These are phyloP conservation scores for Penicillium crystallinum DNA, from an alignment of 495 filamentous ascomycete genomes.

Conservation along the genomic window DNA sequence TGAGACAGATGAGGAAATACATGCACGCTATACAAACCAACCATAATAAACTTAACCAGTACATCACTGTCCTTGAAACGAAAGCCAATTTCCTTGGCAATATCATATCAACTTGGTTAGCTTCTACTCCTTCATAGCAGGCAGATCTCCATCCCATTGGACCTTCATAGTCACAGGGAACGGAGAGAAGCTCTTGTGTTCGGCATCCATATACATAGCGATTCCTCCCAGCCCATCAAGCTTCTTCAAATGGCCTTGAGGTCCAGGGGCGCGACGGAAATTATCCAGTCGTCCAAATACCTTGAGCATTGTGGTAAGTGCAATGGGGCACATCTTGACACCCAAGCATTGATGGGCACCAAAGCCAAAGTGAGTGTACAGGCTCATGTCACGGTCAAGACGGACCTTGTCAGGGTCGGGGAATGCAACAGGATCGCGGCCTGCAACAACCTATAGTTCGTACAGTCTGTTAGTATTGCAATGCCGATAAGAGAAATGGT, in stretches of 20 bases:
- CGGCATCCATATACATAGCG: constrained; percentile 63
- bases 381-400: constrained; percentile 56
- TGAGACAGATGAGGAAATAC: not conserved
- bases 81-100: not conserved
- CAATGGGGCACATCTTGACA: constrained; percentile 49
- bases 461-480: not conserved
- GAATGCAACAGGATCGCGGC: constrained; percentile 54
- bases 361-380: constrained; percentile 60
- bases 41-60: not conserved
- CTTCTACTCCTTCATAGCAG: constrained; percentile 7
- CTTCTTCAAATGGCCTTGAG: constrained; percentile 65
- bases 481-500: not conserved
- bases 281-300: constrained; percentile 48
- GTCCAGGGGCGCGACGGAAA: constrained; percentile 57
- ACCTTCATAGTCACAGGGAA: constrained; percentile 63
- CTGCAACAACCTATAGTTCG: constrained; percentile 38
- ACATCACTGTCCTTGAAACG: not conserved
- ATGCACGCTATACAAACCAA: not conserved
- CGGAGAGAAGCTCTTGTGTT: constrained; percentile 63
- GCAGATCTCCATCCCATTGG: constrained; percentile 43
- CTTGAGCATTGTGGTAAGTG: constrained; percentile 58
- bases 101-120: not conserved
- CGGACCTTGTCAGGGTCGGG: constrained; percentile 61
- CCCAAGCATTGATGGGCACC: constrained; percentile 58
- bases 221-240: constrained; percentile 50